phyloP scores from a whole-genome alignment of 1,284 basidiomycete genomes.

The Leccinum solheimii region DNA sequence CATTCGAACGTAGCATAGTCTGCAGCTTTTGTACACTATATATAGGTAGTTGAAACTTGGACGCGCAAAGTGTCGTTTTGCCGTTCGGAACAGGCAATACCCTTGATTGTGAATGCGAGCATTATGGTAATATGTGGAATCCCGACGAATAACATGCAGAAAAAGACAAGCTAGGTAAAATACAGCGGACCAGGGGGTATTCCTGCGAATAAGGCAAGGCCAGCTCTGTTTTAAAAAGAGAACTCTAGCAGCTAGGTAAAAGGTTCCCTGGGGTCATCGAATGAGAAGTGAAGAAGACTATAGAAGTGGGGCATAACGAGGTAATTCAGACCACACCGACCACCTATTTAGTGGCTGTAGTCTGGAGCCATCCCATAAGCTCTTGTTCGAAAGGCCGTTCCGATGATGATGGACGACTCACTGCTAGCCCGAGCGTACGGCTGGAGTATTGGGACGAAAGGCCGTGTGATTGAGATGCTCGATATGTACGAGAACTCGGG shows the following conservation, averaged over 20 bases:
- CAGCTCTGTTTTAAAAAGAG: constrained; percentile 34
- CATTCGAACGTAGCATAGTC: neutral
- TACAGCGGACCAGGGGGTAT: constrained; percentile 44
- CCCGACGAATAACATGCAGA: constrained; percentile 37
- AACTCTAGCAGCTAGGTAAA: constrained; percentile 32
- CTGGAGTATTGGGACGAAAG: constrained; percentile 53
- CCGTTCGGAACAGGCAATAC: constrained; percentile 25
- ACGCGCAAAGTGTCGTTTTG: neutral
- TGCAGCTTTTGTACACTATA: constrained; percentile 1
- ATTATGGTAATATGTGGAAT: constrained; percentile 38
- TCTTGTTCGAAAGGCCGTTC: constrained; percentile 38
- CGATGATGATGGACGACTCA: constrained; percentile 41
- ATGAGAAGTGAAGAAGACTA: constrained; percentile 8
- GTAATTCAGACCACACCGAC: constrained; percentile 15
- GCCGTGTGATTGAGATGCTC: constrained; percentile 52
- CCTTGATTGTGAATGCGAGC: constrained; percentile 42
- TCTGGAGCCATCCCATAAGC: constrained; percentile 44
- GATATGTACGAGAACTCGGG: constrained; percentile 53
- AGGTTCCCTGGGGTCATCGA: constrained; percentile 24
- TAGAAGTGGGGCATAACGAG: constrained; percentile 5
- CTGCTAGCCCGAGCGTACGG: constrained; percentile 54
- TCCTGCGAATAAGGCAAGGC: constrained; percentile 35
- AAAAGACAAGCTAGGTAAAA: constrained; percentile 38
- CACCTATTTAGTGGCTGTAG: constrained; percentile 47
- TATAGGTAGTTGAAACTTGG: neutral